Base-by-base conservation (phyloP, 2,329 filamentous ascomycete species). In the Diaporthe capsici region DNA sequence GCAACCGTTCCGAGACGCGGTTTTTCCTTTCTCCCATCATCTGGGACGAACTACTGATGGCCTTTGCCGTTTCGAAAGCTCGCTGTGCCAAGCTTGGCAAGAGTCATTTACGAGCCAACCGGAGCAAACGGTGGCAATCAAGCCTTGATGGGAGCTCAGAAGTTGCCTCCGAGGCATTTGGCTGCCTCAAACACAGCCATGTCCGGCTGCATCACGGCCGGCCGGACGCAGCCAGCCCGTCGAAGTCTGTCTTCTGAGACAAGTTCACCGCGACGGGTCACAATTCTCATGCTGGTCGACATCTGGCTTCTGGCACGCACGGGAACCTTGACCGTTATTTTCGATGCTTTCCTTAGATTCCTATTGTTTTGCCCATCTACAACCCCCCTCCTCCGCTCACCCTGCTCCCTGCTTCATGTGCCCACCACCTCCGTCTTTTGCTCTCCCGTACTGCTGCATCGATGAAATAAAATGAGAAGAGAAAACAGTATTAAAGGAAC, bases 261-360 rank as follows among this genome's bases (percentile, higher is more conserved):
- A 13, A n/a, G 15, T 49, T 49, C 42, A 22, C 37, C 12, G 25
- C 51, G n/a, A 15, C 4, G 2, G 17, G 28, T n/a, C 28, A 39
- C 63, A 22, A 17, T 12, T 20, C 22, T 68, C 63, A 25, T 51
- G 31, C 28, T 68, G 44, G 6, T 25, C 15, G 22, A 25, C 20
- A 53, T 15, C 47, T 37, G 3, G 4, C 5, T 39, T 39, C 44
- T 22, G 22, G 10, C 25, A 39, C 28, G 12, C 44, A 51, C 22
- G 28, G 31, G 25, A 15, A 51, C 17, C 28, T 9, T 25, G 34
- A 17, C n/a, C 31, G 28, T 31, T 20, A n/a, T 71, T 71, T 76
- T 74, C 57, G 70, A 76, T 76, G 75, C 75, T 71, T 58, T 76
- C 71, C 74, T 51, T 74, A 76, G 71, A 76, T 76, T 71, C 75